Evolutionary conservation across 176 grass and related monocot species (phyloP).

Genomic region (Eleusine indica): DNA sequence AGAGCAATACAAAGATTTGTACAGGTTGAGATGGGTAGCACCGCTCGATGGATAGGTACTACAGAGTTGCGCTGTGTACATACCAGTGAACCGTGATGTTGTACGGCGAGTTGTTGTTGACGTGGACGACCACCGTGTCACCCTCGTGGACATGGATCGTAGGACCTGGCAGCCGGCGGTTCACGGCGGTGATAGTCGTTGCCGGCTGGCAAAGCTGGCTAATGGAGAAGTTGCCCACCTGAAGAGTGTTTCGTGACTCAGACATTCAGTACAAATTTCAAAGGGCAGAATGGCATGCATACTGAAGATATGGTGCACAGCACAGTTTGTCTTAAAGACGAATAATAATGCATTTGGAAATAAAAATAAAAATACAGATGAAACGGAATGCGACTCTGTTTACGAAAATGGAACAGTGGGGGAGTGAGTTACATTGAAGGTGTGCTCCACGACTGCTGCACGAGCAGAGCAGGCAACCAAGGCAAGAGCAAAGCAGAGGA

Average conservation of each 20-base stretch:
- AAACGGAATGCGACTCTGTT: neutral
- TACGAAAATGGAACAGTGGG: too few species aligned
- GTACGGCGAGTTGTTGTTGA: conserved; percentile 57
- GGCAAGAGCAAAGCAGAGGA: neutral
- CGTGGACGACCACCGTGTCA: conserved; percentile 51
- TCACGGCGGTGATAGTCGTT: conserved; percentile 40
- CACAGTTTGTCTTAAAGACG: neutral
- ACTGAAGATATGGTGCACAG: neutral
- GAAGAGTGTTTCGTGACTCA: neutral
- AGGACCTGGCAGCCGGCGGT: conserved; percentile 46
- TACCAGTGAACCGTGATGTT: conserved; percentile 59
- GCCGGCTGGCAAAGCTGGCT: conserved; percentile 42
- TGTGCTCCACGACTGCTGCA: conserved; percentile 31
- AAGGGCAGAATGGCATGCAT: neutral
- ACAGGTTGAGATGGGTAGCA: neutral
- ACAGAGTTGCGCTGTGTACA: neutral
- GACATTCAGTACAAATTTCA: too few species aligned
- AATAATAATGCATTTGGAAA: neutral
- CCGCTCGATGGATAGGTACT: too few species aligned
- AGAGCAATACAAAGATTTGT: neutral
- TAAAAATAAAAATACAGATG: neutral
- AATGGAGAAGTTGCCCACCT: conserved; percentile 16
- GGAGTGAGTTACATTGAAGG: neutral
- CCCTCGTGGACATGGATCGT: conserved; percentile 49
- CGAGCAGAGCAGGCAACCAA: neutral